These are phyloP conservation scores for Crithidia sp. DNA, from an alignment of 208 protist species.

Conservation along the genomic window DNA sequence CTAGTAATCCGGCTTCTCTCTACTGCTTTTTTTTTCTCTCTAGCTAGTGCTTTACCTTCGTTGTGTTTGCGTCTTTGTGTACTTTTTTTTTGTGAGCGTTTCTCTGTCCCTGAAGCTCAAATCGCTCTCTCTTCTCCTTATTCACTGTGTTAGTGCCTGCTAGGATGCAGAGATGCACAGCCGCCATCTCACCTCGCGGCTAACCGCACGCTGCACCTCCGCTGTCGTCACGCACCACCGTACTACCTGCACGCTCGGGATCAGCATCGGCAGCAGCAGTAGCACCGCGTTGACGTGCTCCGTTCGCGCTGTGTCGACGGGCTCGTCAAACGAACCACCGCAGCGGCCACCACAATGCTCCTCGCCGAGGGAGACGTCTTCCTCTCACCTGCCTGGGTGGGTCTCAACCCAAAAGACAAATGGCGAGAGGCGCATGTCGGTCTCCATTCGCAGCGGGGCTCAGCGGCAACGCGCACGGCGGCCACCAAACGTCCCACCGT, in stretches of 20 bases:
- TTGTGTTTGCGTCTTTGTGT: too few species aligned
- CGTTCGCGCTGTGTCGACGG: neutral
- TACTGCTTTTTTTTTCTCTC: too few species aligned
- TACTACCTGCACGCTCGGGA: too few species aligned
- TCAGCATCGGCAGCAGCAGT: too few species aligned
- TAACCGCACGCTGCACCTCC: neutral
- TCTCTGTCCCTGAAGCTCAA: too few species aligned
- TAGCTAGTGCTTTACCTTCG: too few species aligned
- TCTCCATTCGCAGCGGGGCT: constrained; percentile 61
- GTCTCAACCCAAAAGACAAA: constrained; percentile 28
- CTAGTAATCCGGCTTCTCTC: too few species aligned
- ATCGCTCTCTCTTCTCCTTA: too few species aligned
- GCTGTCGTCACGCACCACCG: neutral
- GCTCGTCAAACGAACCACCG: neutral
- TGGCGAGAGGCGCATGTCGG: constrained; percentile 56
- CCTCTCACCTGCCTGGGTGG: constrained; percentile 7
- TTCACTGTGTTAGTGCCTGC: neutral
- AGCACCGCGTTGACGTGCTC: neutral
- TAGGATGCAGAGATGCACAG: neutral
- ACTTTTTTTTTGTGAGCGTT: too few species aligned
- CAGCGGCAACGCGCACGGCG: constrained; percentile 32
- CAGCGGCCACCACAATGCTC: neutral
- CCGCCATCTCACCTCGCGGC: neutral
- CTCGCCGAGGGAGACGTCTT: neutral
- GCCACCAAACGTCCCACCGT: constrained; percentile 9